Evolutionary conservation across 176 grass and related monocot species (phyloP).

Genomic region (Ensete glaucum): DNA sequence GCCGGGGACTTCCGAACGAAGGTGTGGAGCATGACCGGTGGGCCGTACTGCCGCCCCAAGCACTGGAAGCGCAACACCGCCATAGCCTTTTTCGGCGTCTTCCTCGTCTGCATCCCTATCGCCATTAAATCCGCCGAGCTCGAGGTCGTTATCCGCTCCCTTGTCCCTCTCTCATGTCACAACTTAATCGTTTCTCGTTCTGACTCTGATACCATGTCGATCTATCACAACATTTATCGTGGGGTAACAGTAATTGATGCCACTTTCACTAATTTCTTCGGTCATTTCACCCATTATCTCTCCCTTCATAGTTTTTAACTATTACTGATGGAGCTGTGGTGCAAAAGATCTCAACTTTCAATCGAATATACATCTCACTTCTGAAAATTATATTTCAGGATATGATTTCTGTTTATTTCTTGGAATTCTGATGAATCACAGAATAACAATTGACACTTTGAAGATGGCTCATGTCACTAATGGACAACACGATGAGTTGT

Average conservation of each 20-base stretch:
- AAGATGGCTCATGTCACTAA: too few relatives aligned
- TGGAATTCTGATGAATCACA: too few relatives aligned
- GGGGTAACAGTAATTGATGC: too few relatives aligned
- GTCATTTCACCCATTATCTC: too few relatives aligned
- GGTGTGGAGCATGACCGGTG: constrained; percentile 99
- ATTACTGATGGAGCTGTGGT: too few relatives aligned
- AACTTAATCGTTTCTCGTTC: neutral
- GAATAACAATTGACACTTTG: too few relatives aligned
- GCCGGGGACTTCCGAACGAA: constrained; percentile 66
- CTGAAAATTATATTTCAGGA: too few relatives aligned
- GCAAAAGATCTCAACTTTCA: too few relatives aligned
- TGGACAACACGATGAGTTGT: neutral
- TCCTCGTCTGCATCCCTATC: constrained; percentile 93
- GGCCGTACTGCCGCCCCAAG: constrained; percentile 88
- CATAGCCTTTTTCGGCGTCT: constrained; percentile 76
- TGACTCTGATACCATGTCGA: neutral
- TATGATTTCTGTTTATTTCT: too few relatives aligned
- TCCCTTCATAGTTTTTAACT: too few relatives aligned
- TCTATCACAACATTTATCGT: neutral
- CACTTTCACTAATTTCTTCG: too few relatives aligned
- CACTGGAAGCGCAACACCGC: constrained; percentile 99
- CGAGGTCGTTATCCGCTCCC: constrained; percentile 33
- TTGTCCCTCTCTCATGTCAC: neutral
- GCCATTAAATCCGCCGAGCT: constrained; percentile 95
- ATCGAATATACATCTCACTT: too few relatives aligned